Conservation (phyloP, 768 basidiomycete genomes). For the Serendipita sp. region DNA sequence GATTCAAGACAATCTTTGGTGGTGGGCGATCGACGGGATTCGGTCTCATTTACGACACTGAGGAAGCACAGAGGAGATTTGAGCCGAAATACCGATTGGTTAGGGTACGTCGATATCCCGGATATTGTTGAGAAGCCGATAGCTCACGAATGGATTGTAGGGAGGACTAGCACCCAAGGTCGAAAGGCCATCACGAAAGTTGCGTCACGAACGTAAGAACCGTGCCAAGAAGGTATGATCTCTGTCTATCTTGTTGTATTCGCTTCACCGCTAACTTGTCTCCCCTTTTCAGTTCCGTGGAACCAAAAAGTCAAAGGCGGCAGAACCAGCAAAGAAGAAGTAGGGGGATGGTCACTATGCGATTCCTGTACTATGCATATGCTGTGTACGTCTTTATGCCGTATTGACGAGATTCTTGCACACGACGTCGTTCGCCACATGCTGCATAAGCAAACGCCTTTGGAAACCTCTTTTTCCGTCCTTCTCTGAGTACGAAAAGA, state of each 20-base stretch:
- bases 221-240: constrained; percentile 85
- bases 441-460: no score
- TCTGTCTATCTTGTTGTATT: background rate
- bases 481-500: no score
- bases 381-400: background rate
- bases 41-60: constrained; percentile 92
- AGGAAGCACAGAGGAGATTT: constrained; percentile 87
- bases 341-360: constrained; percentile 27
- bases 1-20: constrained; percentile 92
- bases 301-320: constrained; percentile 87
- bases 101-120: constrained; percentile 44
- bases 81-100: constrained; percentile 93
- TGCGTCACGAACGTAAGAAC: constrained; percentile 99
- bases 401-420: background rate
- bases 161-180: constrained; percentile 58
- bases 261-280: constrained; percentile 9
- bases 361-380: background rate
- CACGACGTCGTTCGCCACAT: no score
- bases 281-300: constrained; percentile 57
- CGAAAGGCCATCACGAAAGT: constrained; percentile 85
- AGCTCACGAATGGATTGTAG: constrained; percentile 22
- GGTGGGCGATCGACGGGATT: constrained; percentile 96
- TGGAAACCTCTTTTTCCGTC: no score
- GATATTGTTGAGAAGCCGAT: background rate
- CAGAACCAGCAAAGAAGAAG: constrained; percentile 87